Base-by-base conservation (phyloP, 805 yeast species). In the Hanseniaspora nectarophila region DNA sequence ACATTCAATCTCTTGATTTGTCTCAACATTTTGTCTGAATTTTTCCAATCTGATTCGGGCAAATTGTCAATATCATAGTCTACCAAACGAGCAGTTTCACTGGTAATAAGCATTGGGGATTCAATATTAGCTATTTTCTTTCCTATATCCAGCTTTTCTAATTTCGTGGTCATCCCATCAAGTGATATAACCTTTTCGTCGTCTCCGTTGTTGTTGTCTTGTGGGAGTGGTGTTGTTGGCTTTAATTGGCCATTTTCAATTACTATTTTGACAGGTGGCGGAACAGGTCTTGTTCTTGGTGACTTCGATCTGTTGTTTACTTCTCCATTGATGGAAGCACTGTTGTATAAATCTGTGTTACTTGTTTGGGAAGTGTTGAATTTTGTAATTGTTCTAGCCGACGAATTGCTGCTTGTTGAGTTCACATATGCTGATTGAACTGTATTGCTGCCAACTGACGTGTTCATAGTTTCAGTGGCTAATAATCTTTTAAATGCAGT, bases 21-120 rank as follows among this genome's bases (percentile, higher is more conserved):
- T 46, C 77, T 76, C 28, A 70, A 65, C 51, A 76, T 72, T 38
- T 56, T 56, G 13, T 83, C 80, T 1, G 81, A 69, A 3, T 65
- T 59, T 57, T 77, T 75, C 96, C 97, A 89, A 48, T 81, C 87
- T 15, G 76, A 78, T 46, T 84, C 87, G 26, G 81, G 81, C 44
- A 86, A 63, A 34, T 77, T 77, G 45, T 73, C 75, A 21, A 80
- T 72, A 53, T 72, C 77, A 16, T 29, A 20, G 3, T 28, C 38
- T 13, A 18, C 2, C 12, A 28, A 20, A 5, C 28, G 28, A 10
- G 26, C 10, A 20, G 20, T 20, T 12, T 13, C 28, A 13, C 21
- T 21, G 26, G 16, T 45, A 13, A 18, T 20, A 12, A 1, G 20
- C 12, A 15, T 26, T 13, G 24, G 20, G 2, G 32, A 21, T 20